Conservation (phyloP, 768 basidiomycete species). For the Lentinula aciculospora region DNA sequence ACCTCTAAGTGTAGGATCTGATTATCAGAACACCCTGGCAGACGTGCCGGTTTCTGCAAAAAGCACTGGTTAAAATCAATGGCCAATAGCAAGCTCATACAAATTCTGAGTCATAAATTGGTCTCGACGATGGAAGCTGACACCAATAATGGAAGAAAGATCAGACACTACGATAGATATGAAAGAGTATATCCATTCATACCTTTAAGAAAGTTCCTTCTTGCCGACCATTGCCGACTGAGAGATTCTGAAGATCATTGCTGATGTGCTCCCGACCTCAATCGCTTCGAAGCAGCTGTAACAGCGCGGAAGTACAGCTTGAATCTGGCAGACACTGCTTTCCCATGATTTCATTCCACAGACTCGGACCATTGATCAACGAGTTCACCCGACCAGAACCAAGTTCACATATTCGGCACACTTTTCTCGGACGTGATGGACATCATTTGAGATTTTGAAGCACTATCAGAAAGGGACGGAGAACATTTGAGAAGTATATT, state of each 20-base stretch:
- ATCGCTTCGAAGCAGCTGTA: not conserved
- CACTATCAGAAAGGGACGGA: too few species aligned
- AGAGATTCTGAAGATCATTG: not conserved
- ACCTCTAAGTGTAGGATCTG: not conserved
- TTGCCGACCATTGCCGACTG: too few species aligned
- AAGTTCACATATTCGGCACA: not conserved
- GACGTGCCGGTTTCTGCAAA: not conserved
- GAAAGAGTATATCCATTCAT: not conserved
- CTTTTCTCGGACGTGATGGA: too few species aligned
- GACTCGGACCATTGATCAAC: not conserved
- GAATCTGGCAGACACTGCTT: not conserved
- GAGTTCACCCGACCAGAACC: not conserved
- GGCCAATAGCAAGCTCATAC: too few species aligned
- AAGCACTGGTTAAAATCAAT: not conserved
- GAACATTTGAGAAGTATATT: not conserved
- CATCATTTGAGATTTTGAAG: not conserved
- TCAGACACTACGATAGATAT: not conserved
- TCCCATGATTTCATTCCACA: not conserved
- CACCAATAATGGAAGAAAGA: not conserved
- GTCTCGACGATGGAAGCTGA: not conserved
- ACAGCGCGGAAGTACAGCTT: not conserved
- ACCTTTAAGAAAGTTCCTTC: too few species aligned
- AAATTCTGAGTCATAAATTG: not conserved
- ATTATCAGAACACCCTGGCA: not conserved
- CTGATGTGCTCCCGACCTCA: not conserved